phyloP scores from a whole-genome alignment of 2,329 filamentous ascomycete genomes.

The Neofusicoccum umdonicola region DNA sequence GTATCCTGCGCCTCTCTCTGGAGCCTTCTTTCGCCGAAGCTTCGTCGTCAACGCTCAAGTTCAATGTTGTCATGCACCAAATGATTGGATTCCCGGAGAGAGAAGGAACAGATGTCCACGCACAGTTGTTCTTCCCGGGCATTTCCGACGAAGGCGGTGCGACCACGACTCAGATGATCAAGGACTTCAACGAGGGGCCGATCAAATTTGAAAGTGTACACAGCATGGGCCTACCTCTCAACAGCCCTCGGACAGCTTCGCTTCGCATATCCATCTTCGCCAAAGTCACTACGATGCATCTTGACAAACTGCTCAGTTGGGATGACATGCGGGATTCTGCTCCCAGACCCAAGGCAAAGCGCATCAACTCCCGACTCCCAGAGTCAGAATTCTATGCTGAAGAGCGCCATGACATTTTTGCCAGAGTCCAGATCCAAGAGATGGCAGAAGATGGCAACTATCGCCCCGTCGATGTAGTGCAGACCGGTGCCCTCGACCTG shows the following conservation, averaged over 20 bases:
- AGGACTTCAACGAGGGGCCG: slow-evolving; percentile 86
- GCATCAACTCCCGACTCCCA: slow-evolving; percentile 66
- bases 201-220: slow-evolving; percentile 97
- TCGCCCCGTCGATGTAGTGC: slow-evolving; percentile 86
- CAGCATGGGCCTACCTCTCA: slow-evolving; percentile 90
- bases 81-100: slow-evolving; percentile 91
- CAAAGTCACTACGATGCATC: slow-evolving; percentile 85
- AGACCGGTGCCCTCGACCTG: slow-evolving; percentile 77
- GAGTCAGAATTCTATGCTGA: slow-evolving; percentile 92
- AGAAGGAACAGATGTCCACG: slow-evolving; percentile 93
- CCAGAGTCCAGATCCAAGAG: slow-evolving; percentile 83
- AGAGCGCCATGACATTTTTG: slow-evolving; percentile 90
- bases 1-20: slow-evolving; percentile 84
- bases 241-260: slow-evolving; percentile 69
- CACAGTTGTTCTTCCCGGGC: slow-evolving; percentile 92
- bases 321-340: slow-evolving; percentile 89
- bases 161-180: slow-evolving; percentile 93
- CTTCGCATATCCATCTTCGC: slow-evolving; percentile 89
- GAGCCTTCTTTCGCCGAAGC: slow-evolving; percentile 93
- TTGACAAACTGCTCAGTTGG: slow-evolving; percentile 97
- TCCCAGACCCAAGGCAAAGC: slow-evolving; percentile 55
- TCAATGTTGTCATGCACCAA: slow-evolving; percentile 98
- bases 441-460: slow-evolving; percentile 90
- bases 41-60: slow-evolving; percentile 88
- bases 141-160: slow-evolving; percentile 81